Conservation (phyloP, 2,329 filamentous ascomycete species). For the Diaporthe aspalathi region DNA sequence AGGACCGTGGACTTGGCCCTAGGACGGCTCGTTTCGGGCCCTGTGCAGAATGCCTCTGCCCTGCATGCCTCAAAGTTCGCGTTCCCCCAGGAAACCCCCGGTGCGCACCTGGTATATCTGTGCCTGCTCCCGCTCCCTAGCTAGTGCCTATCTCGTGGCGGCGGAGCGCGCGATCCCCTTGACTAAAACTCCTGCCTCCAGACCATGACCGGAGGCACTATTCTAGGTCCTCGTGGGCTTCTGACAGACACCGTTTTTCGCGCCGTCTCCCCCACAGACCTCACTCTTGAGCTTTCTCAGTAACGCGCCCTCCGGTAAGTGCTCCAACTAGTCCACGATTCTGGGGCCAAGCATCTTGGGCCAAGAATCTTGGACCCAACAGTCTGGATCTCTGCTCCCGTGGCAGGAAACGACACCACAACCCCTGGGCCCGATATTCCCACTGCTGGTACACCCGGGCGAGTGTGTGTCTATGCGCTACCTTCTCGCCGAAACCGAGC, state of each 20-base stretch:
- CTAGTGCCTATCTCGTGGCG: background rate
- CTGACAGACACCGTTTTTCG: slow-evolving; percentile 17
- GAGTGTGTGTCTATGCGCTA: background rate
- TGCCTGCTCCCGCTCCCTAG: slow-evolving; percentile 10
- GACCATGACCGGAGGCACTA: slow-evolving; percentile 18
- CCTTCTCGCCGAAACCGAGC: slow-evolving; percentile 5
- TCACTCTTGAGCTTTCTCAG: slow-evolving; percentile 31
- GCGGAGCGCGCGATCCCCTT: slow-evolving; percentile 20
- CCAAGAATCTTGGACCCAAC: slow-evolving; percentile 9
- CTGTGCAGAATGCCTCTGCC: slow-evolving; percentile 21
- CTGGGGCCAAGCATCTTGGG: background rate
- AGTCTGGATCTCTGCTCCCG: slow-evolving; percentile 20
- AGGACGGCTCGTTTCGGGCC: slow-evolving; percentile 23
- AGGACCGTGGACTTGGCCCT: slow-evolving; percentile 17
- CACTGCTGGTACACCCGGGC: slow-evolving; percentile 8
- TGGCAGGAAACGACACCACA: slow-evolving; percentile 7
- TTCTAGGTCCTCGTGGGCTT: slow-evolving; percentile 12
- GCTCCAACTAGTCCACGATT: slow-evolving; percentile 31
- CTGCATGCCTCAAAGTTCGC: background rate
- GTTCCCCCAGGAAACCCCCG: background rate
- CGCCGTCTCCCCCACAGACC: slow-evolving; percentile 35
- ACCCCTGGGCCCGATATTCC: background rate
- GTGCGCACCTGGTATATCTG: slow-evolving; percentile 14
- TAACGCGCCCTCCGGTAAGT: slow-evolving; percentile 28
- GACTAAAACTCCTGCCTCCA: slow-evolving; percentile 2